Conservation (phyloP, 106 monocot species). For the Cymbidium sinense region DNA sequence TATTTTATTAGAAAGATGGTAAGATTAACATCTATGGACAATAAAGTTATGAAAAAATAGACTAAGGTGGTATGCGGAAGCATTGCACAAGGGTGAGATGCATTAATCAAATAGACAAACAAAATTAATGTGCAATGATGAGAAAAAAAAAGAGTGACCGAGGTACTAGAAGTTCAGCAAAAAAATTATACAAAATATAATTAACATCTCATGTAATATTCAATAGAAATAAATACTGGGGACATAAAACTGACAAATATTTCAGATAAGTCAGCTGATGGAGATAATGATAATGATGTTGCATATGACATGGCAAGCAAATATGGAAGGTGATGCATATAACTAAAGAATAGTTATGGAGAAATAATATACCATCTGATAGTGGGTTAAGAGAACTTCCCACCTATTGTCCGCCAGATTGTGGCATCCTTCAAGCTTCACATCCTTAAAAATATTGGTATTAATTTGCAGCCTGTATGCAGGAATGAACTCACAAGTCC, state of each 20-base stretch:
- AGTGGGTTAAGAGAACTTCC: conserved; percentile 89
- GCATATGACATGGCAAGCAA: background rate
- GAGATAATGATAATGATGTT: background rate
- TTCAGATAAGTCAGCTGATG: background rate
- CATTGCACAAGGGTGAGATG: background rate
- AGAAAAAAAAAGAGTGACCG: background rate
- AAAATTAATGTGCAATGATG: background rate
- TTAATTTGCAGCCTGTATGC: conserved; percentile 67
- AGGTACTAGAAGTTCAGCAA: background rate
- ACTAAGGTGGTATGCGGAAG: background rate
- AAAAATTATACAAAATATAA: no score
- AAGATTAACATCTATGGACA: no score
- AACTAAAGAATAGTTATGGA: conserved; percentile 9
- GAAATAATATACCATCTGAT: conserved; percentile 83
- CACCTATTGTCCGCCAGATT: conserved; percentile 55
- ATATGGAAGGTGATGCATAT: background rate
- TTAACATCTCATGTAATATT: background rate
- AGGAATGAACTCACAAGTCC: conserved; percentile 63
- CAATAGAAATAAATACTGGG: background rate
- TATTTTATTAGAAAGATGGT: no score
- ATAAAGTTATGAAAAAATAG: no score
- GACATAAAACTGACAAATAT: background rate
- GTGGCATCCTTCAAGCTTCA: conserved; percentile 61
- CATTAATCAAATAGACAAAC: background rate
- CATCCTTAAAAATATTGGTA: conserved; percentile 41